Evolutionary conservation across 176 grass and related monocot species (phyloP).

Genomic region (Luzula sylvatica): DNA sequence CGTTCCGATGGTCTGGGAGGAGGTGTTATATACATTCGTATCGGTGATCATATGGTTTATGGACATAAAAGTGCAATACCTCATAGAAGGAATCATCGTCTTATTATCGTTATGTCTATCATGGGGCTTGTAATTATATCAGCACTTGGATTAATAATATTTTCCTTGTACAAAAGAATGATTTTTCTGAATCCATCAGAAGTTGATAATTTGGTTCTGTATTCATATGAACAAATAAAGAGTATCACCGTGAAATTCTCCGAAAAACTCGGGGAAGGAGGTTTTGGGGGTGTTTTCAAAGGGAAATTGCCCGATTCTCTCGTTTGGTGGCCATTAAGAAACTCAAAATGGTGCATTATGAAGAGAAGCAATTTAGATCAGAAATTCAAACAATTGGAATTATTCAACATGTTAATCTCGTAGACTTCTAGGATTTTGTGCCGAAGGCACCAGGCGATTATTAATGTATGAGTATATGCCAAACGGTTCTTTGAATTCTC

Average conservation of each 20-base stretch:
- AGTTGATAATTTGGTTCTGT: constrained; percentile 18
- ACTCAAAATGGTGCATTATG: constrained; percentile 18
- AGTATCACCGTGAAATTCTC: constrained; percentile 30
- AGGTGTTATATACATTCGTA: too few species aligned
- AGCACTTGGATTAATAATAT: constrained; percentile 12
- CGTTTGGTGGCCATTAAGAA: constrained; percentile 35
- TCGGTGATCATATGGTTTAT: not conserved
- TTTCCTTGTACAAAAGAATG: constrained; percentile 19
- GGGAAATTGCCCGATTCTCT: constrained; percentile 20
- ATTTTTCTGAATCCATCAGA: not conserved
- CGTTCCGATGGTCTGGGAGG: constrained; percentile 1
- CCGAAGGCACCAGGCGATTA: constrained; percentile 19
- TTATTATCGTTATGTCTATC: not conserved
- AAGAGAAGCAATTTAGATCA: constrained; percentile 45
- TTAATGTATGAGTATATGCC: constrained; percentile 48
- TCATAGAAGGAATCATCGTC: constrained; percentile 1
- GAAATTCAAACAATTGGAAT: constrained; percentile 49
- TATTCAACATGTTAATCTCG: constrained; percentile 40
- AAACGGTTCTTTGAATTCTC: constrained; percentile 30
- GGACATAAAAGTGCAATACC: constrained; percentile 6
- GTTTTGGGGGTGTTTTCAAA: constrained; percentile 39
- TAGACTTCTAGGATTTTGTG: constrained; percentile 43
- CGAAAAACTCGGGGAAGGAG: constrained; percentile 33
- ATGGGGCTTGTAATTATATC: too few species aligned
- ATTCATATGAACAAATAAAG: constrained; percentile 28